Evolutionary conservation across 805 yeast genomes (phyloP), one percentile per base, ranked within the genome.

Genomic region (Novakomyces olei): DNA sequence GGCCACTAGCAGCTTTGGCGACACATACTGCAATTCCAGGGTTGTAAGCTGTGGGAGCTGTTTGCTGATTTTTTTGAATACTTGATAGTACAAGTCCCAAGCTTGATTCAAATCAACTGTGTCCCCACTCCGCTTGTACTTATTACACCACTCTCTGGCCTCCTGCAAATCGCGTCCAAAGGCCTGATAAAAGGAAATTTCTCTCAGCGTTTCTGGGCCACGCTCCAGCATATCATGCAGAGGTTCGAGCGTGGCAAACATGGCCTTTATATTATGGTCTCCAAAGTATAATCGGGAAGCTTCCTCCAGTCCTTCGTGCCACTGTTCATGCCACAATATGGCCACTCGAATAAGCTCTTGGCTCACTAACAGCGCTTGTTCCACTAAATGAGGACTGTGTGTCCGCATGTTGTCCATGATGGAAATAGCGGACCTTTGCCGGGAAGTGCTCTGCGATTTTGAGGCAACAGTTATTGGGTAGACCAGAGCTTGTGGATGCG

Each of bases 221-320:
- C 69, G 67, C 38, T 74, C 77, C 4, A 88, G 58, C 69, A 79
- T 65, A 44, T 69, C 69, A 52, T 88, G 95, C 33, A 88, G 55
- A 2, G 95, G 95, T 40, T 79, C 92, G 33, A 88, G 54, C 1
- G 81, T 81, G 12, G 78, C 72, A 53, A 78, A 77, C 96, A 88
- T 88, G 50, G 79, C 81, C 34, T 81, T 93, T 8, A 85, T 76
- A 46, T 88, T 81, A 44, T 80, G 88, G 39, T 88, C 98, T 23
- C 91, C 93, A 52, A 81, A 85, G 57, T 74, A 88, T 33, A 77
- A 64, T 37, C 94, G 62, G 3, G 94, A 81, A 0, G 98, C 98
- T 56, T 88, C 94, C 49, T 88, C 99, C 20, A 88, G 60, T 2
- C 92, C 95, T 54, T 85, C 96, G 44, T 81, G 83, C 98, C 99